Base-by-base conservation (phyloP, 2,329 filamentous ascomycete genomes). In the Podosphaera leucotricha region DNA sequence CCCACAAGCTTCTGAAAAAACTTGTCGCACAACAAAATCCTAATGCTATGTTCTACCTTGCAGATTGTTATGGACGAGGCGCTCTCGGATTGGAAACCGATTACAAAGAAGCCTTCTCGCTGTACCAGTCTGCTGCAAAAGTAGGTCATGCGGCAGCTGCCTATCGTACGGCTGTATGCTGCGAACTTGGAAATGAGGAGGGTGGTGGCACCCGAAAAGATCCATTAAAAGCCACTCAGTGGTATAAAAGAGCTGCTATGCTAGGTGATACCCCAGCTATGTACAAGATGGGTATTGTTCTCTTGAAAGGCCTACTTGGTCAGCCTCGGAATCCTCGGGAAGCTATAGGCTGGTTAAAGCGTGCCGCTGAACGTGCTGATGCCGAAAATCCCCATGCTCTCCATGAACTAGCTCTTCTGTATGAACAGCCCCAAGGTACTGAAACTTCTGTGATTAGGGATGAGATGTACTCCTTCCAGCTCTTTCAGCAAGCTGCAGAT, bases 261-360 rank as follows among this genome's bases (percentile, higher is more conserved):
- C 67, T 95, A 2, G 87, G 90, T 2, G 87, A 98, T 56, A 79
- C 80, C 1, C 81, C 87, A 0, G 90, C 86, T 24, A 92, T 95
- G 84, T 98, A 94, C 66, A 98, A 98, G 62, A 76, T 95, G 62
- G 90, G 90, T 46, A 92, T 94, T 78, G 92, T 98, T 51, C 66
- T 83, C 48, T 71, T 95, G 44, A 95, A 95, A 61, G 90, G 87
- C 10, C 67, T 95, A 22, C 70, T 98, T n/a, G 86, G 86, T 3
- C 86, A 95, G 58, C 71, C 69, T 20, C 75, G 68, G 56, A 92
- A 92, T 56, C 72, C 83, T 2, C 72, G 80, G 38, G 90, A 95
- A 62, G 86, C 85, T 16, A 72, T 94, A 20, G 77, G 75, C 19
- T 95, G 90, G 86, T 69, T 98, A 44, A 93, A 93, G 64, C 75